Base-by-base conservation (phyloP, 169 alveolate genomes). In the Fabrea salina region DNA sequence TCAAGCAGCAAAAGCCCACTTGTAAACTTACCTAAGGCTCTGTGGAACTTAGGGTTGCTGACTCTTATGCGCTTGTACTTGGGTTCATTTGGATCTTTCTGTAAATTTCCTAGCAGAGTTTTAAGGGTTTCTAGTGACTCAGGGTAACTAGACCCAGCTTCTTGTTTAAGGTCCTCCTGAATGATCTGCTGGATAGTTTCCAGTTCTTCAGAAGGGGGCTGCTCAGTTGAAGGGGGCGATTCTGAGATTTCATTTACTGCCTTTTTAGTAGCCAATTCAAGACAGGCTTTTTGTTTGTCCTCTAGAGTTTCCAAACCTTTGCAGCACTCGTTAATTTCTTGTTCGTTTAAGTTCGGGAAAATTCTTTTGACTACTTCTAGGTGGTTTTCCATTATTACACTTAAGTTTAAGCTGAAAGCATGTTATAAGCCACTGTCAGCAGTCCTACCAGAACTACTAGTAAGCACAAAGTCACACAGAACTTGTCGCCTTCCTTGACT, bases 1-100 rank as follows among this genome's bases (percentile, higher is more conserved):
- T 64, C 75, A 7, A 64, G 54, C 50, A 64, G 30, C 16, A 64
- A 19, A 5, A 64, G 6, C 32, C 75, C 75, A 22, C 57, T 22
- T 64, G 16, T 41, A 40, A 19, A 64, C 35, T 64, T 33, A 30
- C 75, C 75, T 5, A 64, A 22, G 16, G 54, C 16, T 22, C 37
- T 64, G 27, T 64, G 50, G 4, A 64, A 64, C 41, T 64, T 64
- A 13, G 75, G 75, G 75, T 64, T 64, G 2, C 19, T 40, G 56
- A 64, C 57, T 41, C 54, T 1, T 5, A 64, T 40, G 16, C 32
- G 35, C 41, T 40, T 33, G 50, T 35, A 64, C 41, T 64, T 64
- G 27, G 35, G 43, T 19, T 64, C 51, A 2, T 1, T 19, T 2
- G 75, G 75, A 35, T 64, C 37, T 25, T 41, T 22, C 19, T 16